Base-by-base conservation (phyloP, 2,329 filamentous ascomycete genomes). In the Ceratocystis diversiconidia region DNA sequence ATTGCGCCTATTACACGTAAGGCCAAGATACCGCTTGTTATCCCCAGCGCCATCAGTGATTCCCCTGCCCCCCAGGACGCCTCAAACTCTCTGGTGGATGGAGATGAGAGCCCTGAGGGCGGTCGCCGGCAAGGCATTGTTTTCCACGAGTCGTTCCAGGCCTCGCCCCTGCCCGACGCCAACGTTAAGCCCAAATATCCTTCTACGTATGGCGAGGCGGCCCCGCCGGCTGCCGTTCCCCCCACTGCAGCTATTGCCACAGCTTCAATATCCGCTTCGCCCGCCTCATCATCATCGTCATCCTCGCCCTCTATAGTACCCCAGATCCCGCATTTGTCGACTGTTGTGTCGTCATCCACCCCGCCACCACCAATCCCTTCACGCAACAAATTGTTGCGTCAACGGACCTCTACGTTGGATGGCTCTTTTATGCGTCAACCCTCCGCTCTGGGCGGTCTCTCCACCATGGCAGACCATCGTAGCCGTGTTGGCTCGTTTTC, bases 401-500 rank as follows among this genome's bases (percentile, higher is more conserved):
- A 81, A 43, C 78, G 82, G 67, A 85, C 82, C 2, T 79, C 82
- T 68, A 85, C 82, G 15, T 78, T 85, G 76, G 82, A 85, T 69
- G 78, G 79, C 55, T 76, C 79, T 44, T 67, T 60, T 25, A 43
- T 63, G 25, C 66, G 76, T 80, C 72, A 78, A 82, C 50, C 79
- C 77, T 65, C 77, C 80, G 60, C 72, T 73, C 60, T 67, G 72
- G 63, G 73, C 72, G 19, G 64, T 43, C 43, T 72, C 75, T 12
- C 71, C 75, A 44, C 55, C 28, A 72, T 75, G n/a, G 69, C 73
- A 44, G 81, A 84, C 67, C 79, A 76, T 70, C 81, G 87, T 63
- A 82, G 85, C 70, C 81, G 87, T 63, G 82, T 90, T 55, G 85
- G 87, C 62, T 90, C 87, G 32, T 83, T 90, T 70, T 85, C 87